These are phyloP conservation scores for Hypoxylon sp. DNA, from an alignment of 2,329 filamentous ascomycete genomes.

Conservation along the genomic window DNA sequence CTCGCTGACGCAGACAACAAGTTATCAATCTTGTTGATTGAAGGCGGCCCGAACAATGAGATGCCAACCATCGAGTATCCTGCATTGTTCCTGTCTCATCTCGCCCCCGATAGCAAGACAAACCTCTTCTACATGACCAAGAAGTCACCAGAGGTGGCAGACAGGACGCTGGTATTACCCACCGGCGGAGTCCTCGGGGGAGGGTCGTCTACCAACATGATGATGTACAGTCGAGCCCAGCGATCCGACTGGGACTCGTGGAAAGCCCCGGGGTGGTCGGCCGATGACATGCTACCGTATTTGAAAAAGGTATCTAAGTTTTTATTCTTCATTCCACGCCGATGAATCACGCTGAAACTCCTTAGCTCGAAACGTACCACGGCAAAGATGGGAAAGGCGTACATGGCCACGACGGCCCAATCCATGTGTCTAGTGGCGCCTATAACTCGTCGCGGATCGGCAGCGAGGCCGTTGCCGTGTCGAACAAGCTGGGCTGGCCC, in stretches of 20 bases:
- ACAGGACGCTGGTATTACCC: not conserved
- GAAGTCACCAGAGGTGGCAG: not conserved
- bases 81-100: not conserved
- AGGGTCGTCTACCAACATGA: slow-evolving; percentile 58
- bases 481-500: slow-evolving; percentile 57
- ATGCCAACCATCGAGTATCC: not conserved
- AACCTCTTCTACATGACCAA: not conserved
- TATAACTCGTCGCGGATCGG: slow-evolving; percentile 52
- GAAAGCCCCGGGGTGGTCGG: slow-evolving; percentile 42
- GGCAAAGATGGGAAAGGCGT: slow-evolving; percentile 3
- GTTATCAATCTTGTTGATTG: slow-evolving; percentile 30
- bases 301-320: slow-evolving; percentile 52
- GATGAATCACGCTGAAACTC: too few species aligned
- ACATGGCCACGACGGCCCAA: slow-evolving; percentile 46
- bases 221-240: slow-evolving; percentile 50
- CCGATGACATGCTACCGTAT: slow-evolving; percentile 38
- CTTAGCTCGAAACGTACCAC: slow-evolving; percentile 41
- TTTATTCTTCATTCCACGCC: too few species aligned
- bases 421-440: slow-evolving; percentile 45
- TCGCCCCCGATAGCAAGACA: not conserved
- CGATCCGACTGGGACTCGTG: slow-evolving; percentile 44
- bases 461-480: slow-evolving; percentile 56
- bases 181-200: slow-evolving; percentile 56
- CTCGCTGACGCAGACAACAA: slow-evolving; percentile 30
- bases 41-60: slow-evolving; percentile 25